A percentile compares a stretch with the other conserved stretches of the same genome.
These are phyloP conservation scores for Cyclotella distinguenda DNA, from an alignment of 108 stramenopile genomes.

Conservation along the genomic window DNA sequence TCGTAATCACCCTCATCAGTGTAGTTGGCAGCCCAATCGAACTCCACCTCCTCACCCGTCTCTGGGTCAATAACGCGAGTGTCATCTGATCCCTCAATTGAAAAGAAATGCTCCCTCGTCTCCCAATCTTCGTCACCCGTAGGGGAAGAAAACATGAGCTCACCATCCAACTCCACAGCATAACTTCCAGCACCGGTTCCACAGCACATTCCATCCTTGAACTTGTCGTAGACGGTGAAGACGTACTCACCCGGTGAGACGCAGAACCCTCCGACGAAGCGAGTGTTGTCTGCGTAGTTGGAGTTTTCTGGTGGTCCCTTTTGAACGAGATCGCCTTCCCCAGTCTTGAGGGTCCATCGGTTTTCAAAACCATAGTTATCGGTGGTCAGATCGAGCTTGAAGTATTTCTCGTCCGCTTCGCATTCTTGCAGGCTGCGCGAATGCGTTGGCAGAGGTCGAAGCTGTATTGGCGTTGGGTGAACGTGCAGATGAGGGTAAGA, in stretches of 20 bases:
- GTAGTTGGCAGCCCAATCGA: constrained; percentile 7
- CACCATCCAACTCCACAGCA: constrained; percentile 11
- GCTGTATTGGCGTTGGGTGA: neutral
- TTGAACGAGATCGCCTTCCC: neutral
- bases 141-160: constrained; percentile 14
- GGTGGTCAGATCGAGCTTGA: constrained; percentile 11
- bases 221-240: constrained; percentile 22
- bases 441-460: neutral
- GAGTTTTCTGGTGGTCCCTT: constrained; percentile 23
- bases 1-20: neutral
- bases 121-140: constrained; percentile 15
- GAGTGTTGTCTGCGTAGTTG: constrained; percentile 12
- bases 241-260: constrained; percentile 14
- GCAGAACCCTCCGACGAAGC: constrained; percentile 27
- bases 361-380: constrained; percentile 32
- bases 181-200: constrained; percentile 13
- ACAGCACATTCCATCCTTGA: constrained; percentile 34
- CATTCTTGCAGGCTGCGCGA: neutral
- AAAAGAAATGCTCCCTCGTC: constrained; percentile 11
- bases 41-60: neutral
- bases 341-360: constrained; percentile 9
- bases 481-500: neutral
- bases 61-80: neutral
- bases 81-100: neutral
- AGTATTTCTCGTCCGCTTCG: constrained; percentile 4